Base-by-base conservation (phyloP, 495 filamentous ascomycete genomes). In the Xylaria grammica region DNA sequence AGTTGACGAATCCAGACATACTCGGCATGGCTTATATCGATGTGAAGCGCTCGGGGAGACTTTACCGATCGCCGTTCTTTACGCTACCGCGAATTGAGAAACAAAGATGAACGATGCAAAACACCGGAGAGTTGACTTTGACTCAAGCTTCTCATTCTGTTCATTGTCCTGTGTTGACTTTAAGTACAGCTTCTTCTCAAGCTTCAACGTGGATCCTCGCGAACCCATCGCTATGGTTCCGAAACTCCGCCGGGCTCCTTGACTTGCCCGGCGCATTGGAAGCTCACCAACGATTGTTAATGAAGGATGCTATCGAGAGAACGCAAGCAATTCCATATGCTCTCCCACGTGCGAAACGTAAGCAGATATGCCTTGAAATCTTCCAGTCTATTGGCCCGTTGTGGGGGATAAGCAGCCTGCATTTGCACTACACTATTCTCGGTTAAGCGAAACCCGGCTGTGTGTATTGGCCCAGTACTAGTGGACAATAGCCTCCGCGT, bases 391-490 rank as follows among this genome's bases (percentile, higher is more conserved):
- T n/a, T 17, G 29, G 20, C 2, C 15, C 17, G 1, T 3, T 32
- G 65, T 71, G 69, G 63, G 65, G 66, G 51, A 71, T 71, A 71
- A 71, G 69, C 69, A 68, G 66, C 62, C 52, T 40, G 63, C 69
- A 71, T 55, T 60, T 63, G 5, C 42, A 44, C 68, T 53, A 63
- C 26, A 48, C 59, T 38, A 2, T 4, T 22, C 24, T 13, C 15
- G 34, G 62, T 11, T 42, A 68, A 66, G 46, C 17, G 2, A n/a
- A 19, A 50, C 32, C 34, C 48, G 42, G 34, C 20, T 32, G 3
- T 13, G 42, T 36, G 0, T 48, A 42, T 24, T 48, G 3, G 56
- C 27, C n/a, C 42, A 27, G 40, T 40, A 8, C 34, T 59, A 48
- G 42, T 59, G 56, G 42, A 4, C 29, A 4, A 15, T 22, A 19